Percentiles rank a stretch among this genome's conserved stretches.
Evolutionary conservation across 768 basidiomycete genomes (phyloP).

Genomic region (Neoboletus magnificus): DNA sequence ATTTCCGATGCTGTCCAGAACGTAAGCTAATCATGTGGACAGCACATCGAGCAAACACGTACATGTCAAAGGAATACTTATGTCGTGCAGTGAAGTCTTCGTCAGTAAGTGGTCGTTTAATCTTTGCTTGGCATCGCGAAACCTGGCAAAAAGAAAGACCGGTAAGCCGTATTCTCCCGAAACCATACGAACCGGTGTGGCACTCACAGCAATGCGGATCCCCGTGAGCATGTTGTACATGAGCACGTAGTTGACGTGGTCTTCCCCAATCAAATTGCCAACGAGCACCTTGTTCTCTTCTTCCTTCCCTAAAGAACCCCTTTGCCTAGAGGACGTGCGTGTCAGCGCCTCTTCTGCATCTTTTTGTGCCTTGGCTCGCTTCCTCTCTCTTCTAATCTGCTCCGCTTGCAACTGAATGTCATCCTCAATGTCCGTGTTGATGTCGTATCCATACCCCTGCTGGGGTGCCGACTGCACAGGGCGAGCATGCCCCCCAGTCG

Average conservation of each 20-base stretch:
- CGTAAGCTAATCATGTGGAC: background rate
- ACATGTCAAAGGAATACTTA: conserved; percentile 98
- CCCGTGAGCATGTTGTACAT: conserved; percentile 99
- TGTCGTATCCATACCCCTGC: conserved; percentile 37
- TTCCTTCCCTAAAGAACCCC: conserved; percentile 24
- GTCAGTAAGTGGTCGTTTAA: conserved; percentile 75
- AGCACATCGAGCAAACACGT: conserved; percentile 28
- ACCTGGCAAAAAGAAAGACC: conserved; percentile 48
- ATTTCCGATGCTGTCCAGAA: too few relatives aligned
- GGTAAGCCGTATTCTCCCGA: conserved; percentile 2
- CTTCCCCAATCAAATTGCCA: conserved; percentile 97
- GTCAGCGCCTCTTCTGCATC: conserved; percentile 61
- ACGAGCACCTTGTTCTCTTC: conserved; percentile 66
- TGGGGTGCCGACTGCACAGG: conserved; percentile 28
- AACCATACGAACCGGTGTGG: background rate
- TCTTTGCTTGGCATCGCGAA: conserved; percentile 94
- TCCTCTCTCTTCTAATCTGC: conserved; percentile 78
- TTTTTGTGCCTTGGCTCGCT: conserved; percentile 64
- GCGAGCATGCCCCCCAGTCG: conserved; percentile 54
- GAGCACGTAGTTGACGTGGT: conserved; percentile 96
- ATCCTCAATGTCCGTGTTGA: conserved; percentile 38
- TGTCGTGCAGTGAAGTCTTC: conserved; percentile 88
- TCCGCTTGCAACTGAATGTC: conserved; percentile 89
- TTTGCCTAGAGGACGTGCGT: conserved; percentile 21
- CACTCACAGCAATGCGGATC: conserved; percentile 85